These are phyloP conservation scores for Moniliophthora roreri DNA, from an alignment of 1,284 basidiomycete species.

Conservation along the genomic window DNA sequence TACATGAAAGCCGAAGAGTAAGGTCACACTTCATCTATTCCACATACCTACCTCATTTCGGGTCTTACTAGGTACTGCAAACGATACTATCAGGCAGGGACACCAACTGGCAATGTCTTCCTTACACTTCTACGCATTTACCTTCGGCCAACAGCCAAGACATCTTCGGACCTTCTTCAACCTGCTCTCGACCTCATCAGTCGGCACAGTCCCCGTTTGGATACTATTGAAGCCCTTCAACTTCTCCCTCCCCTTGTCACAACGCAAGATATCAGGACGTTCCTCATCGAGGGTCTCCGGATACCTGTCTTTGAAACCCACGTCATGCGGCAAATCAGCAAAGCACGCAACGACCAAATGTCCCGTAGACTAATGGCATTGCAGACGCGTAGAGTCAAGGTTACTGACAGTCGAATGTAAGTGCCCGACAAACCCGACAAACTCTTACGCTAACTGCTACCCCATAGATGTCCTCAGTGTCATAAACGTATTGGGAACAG, in stretches of 20 bases:
- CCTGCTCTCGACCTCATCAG: conserved; percentile 86
- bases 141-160: conserved; percentile 65
- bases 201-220: conserved; percentile 79
- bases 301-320: conserved; percentile 65
- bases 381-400: conserved; percentile 82
- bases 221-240: conserved; percentile 78
- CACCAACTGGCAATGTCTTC: conserved; percentile 70
- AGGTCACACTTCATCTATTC: conserved; percentile 23
- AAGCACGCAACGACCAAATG: conserved; percentile 73
- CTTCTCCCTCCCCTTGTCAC: conserved; percentile 88
- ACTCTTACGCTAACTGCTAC: conserved; percentile 3
- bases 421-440: conserved; percentile 23
- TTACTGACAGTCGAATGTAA: conserved; percentile 90
- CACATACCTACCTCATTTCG: conserved; percentile 7
- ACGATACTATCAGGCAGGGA: conserved; percentile 65
- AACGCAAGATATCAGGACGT: conserved; percentile 76
- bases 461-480: conserved; percentile 86
- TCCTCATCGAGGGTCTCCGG: conserved; percentile 75
- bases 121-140: conserved; percentile 86
- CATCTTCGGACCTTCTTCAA: conserved; percentile 54
- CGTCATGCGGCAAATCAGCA: conserved; percentile 67
- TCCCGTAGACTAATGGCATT: conserved; percentile 72
- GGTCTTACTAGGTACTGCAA: conserved; percentile 75
- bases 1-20: conserved; percentile 87
- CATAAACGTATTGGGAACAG: conserved; percentile 93